These are phyloP conservation scores for Yarrowia deformans DNA, from an alignment of 805 yeast species.

Conservation along the genomic window DNA sequence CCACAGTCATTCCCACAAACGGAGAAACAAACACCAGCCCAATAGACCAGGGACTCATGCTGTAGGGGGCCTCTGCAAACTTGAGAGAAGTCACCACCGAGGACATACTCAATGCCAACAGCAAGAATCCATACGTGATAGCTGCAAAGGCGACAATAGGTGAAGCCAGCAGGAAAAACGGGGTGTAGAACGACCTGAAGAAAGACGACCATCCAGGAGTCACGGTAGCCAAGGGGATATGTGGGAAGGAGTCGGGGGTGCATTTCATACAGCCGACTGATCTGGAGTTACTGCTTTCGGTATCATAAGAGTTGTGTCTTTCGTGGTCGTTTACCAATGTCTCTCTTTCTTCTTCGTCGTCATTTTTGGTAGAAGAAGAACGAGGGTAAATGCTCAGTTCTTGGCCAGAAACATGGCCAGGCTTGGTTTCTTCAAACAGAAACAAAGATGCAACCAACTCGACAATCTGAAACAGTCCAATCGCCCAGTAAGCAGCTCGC, in stretches of 20 bases:
- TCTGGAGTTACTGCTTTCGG: background rate
- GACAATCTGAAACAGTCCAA: constrained; percentile 42
- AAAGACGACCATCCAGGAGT: constrained; percentile 30
- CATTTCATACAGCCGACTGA: background rate
- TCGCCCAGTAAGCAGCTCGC: constrained; percentile 45
- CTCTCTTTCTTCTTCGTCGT: background rate
- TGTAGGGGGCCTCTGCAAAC: constrained; percentile 38
- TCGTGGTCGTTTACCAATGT: constrained; percentile 1
- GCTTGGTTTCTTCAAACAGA: constrained; percentile 44
- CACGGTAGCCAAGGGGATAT: constrained; percentile 12
- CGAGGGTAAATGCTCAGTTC: background rate
- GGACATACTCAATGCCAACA: constrained; percentile 39
- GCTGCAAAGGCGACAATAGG: constrained; percentile 40
- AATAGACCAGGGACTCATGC: constrained; percentile 34
- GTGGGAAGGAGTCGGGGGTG: background rate
- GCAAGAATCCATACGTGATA: constrained; percentile 31
- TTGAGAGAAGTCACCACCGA: constrained; percentile 14
- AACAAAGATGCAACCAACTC: constrained; percentile 39
- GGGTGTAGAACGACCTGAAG: constrained; percentile 28
- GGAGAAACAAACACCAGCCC: constrained; percentile 40
- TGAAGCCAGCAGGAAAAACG: constrained; percentile 18
- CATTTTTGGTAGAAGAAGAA: background rate
- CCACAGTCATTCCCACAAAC: constrained; percentile 40
- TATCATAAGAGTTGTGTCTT: constrained; percentile 10
- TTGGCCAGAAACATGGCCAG: background rate